A percentile compares a stretch with the other conserved stretches of the same genome.
phyloP scores from a whole-genome alignment of 2,329 filamentous ascomycete species.

The Nothophoma quercina region DNA sequence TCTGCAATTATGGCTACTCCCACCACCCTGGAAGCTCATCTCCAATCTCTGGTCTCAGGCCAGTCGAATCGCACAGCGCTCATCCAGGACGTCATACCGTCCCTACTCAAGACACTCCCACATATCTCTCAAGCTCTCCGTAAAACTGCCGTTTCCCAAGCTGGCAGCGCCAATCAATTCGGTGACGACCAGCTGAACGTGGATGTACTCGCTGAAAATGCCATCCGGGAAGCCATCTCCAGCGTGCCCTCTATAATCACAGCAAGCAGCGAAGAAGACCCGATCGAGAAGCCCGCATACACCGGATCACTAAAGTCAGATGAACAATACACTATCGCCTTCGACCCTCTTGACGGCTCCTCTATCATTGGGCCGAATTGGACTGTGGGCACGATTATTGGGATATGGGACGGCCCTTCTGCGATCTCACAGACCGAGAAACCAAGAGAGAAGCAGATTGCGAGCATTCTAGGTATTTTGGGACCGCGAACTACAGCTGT shows the following conservation, averaged over 20 bases:
- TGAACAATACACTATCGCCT: constrained; percentile 66
- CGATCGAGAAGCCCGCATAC: constrained; percentile 17
- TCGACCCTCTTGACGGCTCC: constrained; percentile 70
- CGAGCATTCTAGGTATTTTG: constrained; percentile 44
- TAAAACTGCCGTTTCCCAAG: constrained; percentile 27
- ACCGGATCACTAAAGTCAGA: background rate
- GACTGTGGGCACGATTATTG: constrained; percentile 63
- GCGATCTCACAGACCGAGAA: constrained; percentile 28
- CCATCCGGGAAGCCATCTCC: constrained; percentile 63
- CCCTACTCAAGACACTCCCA: constrained; percentile 25
- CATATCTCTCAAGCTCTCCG: constrained; percentile 26
- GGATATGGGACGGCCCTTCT: constrained; percentile 57
- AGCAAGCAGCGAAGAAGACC: constrained; percentile 58
- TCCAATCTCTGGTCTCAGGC: constrained; percentile 4
- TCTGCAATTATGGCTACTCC: constrained; percentile 4
- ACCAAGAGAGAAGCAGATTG: constrained; percentile 36
- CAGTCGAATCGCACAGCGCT: constrained; percentile 12
- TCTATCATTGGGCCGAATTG: constrained; percentile 60
- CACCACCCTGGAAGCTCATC: background rate
- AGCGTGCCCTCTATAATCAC: constrained; percentile 61
- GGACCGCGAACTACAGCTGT: constrained; percentile 55
- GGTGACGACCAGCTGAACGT: constrained; percentile 65
- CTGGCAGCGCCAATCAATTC: constrained; percentile 60
- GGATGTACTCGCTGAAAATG: constrained; percentile 64
- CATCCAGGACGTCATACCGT: constrained; percentile 21